A percentile compares a stretch with the other conserved stretches of the same genome.
Conservation (phyloP, 2,329 filamentous ascomycete species). For the Epichloe elymi region DNA sequence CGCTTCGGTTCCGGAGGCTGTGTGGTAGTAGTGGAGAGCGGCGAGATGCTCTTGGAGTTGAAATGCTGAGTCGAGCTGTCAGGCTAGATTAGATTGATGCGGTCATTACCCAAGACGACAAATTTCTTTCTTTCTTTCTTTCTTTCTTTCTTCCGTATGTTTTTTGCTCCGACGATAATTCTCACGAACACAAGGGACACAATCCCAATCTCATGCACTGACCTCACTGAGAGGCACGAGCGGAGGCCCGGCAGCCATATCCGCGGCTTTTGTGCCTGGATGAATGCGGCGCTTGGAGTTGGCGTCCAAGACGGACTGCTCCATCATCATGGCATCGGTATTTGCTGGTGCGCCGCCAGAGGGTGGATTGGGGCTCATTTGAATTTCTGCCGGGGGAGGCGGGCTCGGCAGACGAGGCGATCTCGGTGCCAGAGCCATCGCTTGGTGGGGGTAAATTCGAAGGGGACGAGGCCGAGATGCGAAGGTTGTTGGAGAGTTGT, state of each 20-base stretch:
- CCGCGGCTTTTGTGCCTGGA: conserved; percentile 77
- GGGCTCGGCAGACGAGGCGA: conserved; percentile 91
- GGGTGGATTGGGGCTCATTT: conserved; percentile 71
- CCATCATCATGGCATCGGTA: conserved; percentile 47
- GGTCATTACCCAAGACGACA: no score
- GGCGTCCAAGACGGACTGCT: conserved; percentile 52
- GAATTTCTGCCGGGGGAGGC: conserved; percentile 90
- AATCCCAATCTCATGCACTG: conserved; percentile 14
- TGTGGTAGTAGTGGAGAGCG: conserved; percentile 75
- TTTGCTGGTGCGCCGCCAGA: conserved; percentile 40
- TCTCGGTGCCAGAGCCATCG: conserved; percentile 52
- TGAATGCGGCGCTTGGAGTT: conserved; percentile 76
- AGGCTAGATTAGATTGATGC: neutral
- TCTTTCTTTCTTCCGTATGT: neutral
- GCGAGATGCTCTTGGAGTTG: conserved; percentile 96
- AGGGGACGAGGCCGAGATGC: neutral
- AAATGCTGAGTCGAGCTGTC: conserved; percentile 87
- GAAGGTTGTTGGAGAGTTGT: neutral
- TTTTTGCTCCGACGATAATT: neutral
- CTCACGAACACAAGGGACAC: no score
- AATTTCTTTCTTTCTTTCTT: no score
- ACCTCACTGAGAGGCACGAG: conserved; percentile 77
- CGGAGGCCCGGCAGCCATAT: conserved; percentile 88
- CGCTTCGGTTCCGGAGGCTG: conserved; percentile 51
- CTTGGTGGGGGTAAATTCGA: conserved; percentile 5